Percentiles rank a stretch among this genome's conserved stretches.
These are phyloP conservation scores for Hanseniaspora lachancei DNA, from an alignment of 805 yeast species.

Conservation along the genomic window DNA sequence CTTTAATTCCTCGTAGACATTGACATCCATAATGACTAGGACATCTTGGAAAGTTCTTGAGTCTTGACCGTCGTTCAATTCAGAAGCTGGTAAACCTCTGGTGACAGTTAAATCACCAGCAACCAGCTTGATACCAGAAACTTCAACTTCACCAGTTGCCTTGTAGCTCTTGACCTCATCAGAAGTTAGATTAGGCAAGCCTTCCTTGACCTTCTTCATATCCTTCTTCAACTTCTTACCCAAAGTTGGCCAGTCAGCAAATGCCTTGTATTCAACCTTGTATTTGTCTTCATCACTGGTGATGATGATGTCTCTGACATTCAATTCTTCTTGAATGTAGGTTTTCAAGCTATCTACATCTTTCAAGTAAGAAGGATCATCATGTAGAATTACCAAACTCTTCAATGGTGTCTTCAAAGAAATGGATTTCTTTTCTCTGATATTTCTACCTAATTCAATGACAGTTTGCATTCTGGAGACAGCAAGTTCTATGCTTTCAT, in stretches of 20 bases:
- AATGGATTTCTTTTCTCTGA: slow-evolving; percentile 89
- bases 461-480: slow-evolving; percentile 94
- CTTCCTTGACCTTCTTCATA: slow-evolving; percentile 86
- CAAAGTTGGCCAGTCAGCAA: slow-evolving; percentile 97
- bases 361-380: slow-evolving; percentile 56
- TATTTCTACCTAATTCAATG: slow-evolving; percentile 88
- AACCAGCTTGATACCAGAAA: slow-evolving; percentile 79
- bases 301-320: slow-evolving; percentile 74
- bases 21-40: slow-evolving; percentile 76
- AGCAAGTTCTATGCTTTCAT: slow-evolving; percentile 71
- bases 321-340: slow-evolving; percentile 82
- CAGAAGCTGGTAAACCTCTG: slow-evolving; percentile 69
- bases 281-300: slow-evolving; percentile 84
- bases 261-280: slow-evolving; percentile 84
- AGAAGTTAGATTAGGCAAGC: slow-evolving; percentile 69
- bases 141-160: slow-evolving; percentile 58
- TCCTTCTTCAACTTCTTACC: slow-evolving; percentile 96
- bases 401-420: slow-evolving; percentile 92
- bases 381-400: slow-evolving; percentile 71
- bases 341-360: slow-evolving; percentile 67
- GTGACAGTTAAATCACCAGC: slow-evolving; percentile 81
- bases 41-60: slow-evolving; percentile 82
- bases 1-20: slow-evolving; percentile 73
- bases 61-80: slow-evolving; percentile 60
- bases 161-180: slow-evolving; percentile 69